Percentiles rank a stretch among this genome's conserved stretches.
phyloP scores from a whole-genome alignment of 768 basidiomycete genomes.

The Boletus tylopilopsis region DNA sequence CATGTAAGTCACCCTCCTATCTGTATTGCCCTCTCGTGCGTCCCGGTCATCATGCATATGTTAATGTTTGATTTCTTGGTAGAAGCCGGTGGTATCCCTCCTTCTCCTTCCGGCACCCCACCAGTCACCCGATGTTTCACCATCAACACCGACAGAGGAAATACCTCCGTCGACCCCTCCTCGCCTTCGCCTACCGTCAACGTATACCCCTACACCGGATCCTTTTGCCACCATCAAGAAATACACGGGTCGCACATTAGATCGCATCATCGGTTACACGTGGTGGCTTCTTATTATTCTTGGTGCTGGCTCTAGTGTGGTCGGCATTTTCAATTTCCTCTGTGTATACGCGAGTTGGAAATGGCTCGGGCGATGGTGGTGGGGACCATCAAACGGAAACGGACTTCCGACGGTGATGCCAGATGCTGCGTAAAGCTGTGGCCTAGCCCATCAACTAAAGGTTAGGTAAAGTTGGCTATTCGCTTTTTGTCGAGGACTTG shows the following conservation, averaged over 20 bases:
- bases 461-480: background rate
- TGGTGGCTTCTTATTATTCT: conserved; percentile 77
- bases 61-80: background rate
- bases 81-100: conserved; percentile 87
- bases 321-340: conserved; percentile 71
- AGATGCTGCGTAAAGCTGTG: conserved; percentile 15
- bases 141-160: conserved; percentile 23
- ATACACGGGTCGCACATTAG: conserved; percentile 61
- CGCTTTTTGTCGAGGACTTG: background rate
- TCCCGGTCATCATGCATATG: background rate
- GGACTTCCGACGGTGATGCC: background rate
- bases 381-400: conserved; percentile 10
- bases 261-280: conserved; percentile 68
- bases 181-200: conserved; percentile 45
- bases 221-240: conserved; percentile 52
- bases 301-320: conserved; percentile 69
- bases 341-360: conserved; percentile 64
- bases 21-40: background rate
- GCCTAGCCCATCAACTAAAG: background rate
- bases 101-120: conserved; percentile 54
- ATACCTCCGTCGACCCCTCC: conserved; percentile 30
- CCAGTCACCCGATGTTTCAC: conserved; percentile 17
- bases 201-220: conserved; percentile 53
- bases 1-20: conserved; percentile 52
- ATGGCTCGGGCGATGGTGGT: conserved; percentile 45